phyloP scores from a whole-genome alignment of 2,329 filamentous ascomycete species.

The Trichoderma semiorbis region DNA sequence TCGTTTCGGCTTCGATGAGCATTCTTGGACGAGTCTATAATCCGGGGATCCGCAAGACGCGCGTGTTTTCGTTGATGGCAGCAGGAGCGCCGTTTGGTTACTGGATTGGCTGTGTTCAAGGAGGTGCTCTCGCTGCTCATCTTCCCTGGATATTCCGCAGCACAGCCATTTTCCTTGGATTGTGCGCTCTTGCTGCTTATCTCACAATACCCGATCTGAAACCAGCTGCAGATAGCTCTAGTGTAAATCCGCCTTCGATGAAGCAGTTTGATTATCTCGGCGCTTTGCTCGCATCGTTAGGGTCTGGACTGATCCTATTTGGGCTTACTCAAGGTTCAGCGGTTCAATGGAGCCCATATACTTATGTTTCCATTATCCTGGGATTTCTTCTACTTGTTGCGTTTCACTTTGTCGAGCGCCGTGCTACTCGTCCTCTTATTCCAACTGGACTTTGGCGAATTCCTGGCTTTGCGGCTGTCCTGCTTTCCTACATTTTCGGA shows the following conservation, averaged over 20 bases:
- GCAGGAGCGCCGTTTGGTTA: slow-evolving; percentile 2
- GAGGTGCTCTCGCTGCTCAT: neutral
- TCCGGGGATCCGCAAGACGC: neutral
- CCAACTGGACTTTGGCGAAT: neutral
- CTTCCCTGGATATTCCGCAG: slow-evolving; percentile 4
- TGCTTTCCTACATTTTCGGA: neutral
- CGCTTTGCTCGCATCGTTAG: neutral
- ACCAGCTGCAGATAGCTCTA: neutral
- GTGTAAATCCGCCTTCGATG: neutral
- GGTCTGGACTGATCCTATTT: neutral
- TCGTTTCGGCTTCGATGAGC: slow-evolving; percentile 3
- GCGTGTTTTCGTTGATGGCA: slow-evolving; percentile 3
- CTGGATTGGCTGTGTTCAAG: slow-evolving; percentile 3
- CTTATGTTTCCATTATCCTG: neutral
- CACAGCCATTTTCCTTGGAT: neutral
- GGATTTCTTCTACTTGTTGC: neutral
- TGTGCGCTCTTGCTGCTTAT: neutral
- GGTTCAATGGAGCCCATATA: neutral
- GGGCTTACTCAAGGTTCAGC: neutral
- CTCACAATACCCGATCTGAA: neutral
- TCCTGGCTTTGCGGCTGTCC: neutral
- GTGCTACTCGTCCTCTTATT: neutral
- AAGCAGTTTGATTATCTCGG: slow-evolving; percentile 1
- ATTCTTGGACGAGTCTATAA: slow-evolving; percentile 8
- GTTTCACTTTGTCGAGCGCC: neutral